These are phyloP conservation scores for Panaeolus papilionaceus DNA, from an alignment of 768 basidiomycete genomes.

Conservation along the genomic window DNA sequence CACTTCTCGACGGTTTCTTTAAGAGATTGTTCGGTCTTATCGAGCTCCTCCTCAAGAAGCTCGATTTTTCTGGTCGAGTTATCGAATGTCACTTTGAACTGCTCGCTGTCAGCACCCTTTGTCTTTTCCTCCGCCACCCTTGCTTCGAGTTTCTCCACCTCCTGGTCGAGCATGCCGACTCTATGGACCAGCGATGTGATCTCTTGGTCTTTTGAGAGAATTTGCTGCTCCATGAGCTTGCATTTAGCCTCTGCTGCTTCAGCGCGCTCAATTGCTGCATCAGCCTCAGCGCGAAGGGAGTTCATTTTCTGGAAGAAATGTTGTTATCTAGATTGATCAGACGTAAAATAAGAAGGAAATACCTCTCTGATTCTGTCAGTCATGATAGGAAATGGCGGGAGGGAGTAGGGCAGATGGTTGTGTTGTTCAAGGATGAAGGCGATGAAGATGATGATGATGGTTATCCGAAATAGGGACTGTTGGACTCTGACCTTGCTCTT, in stretches of 20 bases:
- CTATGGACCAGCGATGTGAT: constrained; percentile 81
- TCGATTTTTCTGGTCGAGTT: constrained; percentile 82
- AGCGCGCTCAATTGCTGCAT: constrained; percentile 79
- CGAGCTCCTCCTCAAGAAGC: constrained; percentile 94
- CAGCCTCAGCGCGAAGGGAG: constrained; percentile 83
- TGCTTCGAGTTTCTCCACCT: constrained; percentile 74
- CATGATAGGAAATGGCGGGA: constrained; percentile 36
- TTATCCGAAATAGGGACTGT: constrained; percentile 28
- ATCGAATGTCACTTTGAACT: constrained; percentile 75
- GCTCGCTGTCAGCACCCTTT: constrained; percentile 70
- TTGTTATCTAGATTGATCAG: constrained; percentile 7
- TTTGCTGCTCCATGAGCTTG: constrained; percentile 75
- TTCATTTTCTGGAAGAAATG: constrained; percentile 65
- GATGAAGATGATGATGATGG: constrained; percentile 5
- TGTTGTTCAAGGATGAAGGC: constrained; percentile 11
- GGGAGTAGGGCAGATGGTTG: constrained; percentile 25
- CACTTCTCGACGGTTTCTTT: constrained; percentile 98
- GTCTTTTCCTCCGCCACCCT: constrained; percentile 71
- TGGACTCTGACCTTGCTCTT: constrained; percentile 24
- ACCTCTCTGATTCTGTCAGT: constrained; percentile 62
- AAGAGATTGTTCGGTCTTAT: constrained; percentile 93
- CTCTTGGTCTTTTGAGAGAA: constrained; percentile 87
- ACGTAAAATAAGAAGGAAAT: constrained; percentile 17
- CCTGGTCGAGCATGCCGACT: constrained; percentile 64
- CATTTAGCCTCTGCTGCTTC: constrained; percentile 86